A percentile compares a stretch with the other conserved stretches of the same genome.
These are phyloP conservation scores for Verruconis gallopava DNA, from an alignment of 2,329 filamentous ascomycete genomes.

Conservation along the genomic window DNA sequence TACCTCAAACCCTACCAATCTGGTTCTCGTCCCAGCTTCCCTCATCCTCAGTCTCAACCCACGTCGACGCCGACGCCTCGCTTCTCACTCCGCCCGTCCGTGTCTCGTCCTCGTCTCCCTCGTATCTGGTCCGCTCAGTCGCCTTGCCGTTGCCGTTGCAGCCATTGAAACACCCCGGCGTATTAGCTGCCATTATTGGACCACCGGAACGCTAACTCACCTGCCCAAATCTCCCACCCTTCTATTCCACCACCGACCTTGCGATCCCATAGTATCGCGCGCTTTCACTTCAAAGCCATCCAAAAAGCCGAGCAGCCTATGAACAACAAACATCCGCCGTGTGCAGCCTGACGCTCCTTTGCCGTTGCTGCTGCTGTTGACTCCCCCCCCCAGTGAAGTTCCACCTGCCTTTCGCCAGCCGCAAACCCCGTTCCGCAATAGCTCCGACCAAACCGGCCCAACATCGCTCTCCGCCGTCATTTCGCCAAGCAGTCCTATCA, in stretches of 20 bases:
- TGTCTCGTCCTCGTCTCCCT: background rate
- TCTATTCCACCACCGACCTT: too few species aligned
- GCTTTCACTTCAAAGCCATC: too few species aligned
- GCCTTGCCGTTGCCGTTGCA: background rate
- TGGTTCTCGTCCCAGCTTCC: too few species aligned
- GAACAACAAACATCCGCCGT: too few species aligned
- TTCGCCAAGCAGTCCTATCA: background rate
- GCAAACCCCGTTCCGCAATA: background rate
- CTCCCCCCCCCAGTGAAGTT: too few species aligned
- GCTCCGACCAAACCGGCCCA: background rate
- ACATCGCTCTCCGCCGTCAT: too few species aligned
- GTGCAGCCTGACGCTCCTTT: background rate
- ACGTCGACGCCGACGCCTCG: too few species aligned
- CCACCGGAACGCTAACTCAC: background rate
- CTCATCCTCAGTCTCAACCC: too few species aligned
- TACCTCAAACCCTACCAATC: too few species aligned
- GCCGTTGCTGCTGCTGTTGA: background rate
- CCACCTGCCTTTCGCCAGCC: background rate
- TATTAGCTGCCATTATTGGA: background rate
- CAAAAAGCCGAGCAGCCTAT: too few species aligned
- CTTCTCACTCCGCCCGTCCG: background rate
- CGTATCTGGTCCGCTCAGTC: background rate
- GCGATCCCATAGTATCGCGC: too few species aligned
- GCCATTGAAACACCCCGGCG: background rate
- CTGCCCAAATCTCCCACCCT: too few species aligned